phyloP scores from a whole-genome alignment of 352 stramenopile genomes.

The Peronosclerospora sorghi region DNA sequence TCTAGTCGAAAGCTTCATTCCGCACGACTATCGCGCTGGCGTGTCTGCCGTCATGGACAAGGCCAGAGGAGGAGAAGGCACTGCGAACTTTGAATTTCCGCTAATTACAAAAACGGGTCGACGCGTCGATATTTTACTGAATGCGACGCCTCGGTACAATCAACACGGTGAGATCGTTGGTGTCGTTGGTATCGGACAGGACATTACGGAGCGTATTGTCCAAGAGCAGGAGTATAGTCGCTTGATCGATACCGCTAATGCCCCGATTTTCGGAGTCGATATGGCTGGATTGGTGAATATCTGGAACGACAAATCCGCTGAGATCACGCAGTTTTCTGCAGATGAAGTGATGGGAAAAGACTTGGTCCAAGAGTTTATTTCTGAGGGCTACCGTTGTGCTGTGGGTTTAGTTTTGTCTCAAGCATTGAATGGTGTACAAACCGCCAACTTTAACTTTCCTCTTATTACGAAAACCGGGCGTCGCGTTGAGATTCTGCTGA shows the following conservation, averaged over 20 bases:
- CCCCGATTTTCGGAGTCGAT: slow-evolving; percentile 60
- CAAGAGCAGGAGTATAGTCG: slow-evolving; percentile 27
- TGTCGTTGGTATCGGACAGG: slow-evolving; percentile 38
- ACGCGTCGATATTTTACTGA: slow-evolving; percentile 47
- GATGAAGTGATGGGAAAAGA: slow-evolving; percentile 79
- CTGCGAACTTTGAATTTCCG: slow-evolving; percentile 77
- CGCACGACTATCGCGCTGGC: slow-evolving; percentile 20
- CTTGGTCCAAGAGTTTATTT: slow-evolving; percentile 87
- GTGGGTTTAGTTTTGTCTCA: slow-evolving; percentile 57
- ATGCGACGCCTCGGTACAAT: slow-evolving; percentile 52
- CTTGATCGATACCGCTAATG: slow-evolving; percentile 32
- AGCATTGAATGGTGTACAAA: slow-evolving; percentile 47
- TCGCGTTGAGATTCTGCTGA: slow-evolving; percentile 47
- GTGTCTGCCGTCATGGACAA: slow-evolving; percentile 24
- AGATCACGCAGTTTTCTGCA: slow-evolving; percentile 85
- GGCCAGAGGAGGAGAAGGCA: slow-evolving; percentile 34
- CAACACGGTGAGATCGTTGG: slow-evolving; percentile 43
- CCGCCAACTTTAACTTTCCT: slow-evolving; percentile 77
- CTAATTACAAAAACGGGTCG: slow-evolving; percentile 44
- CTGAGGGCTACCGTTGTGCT: slow-evolving; percentile 41
- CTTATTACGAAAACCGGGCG: slow-evolving; percentile 44
- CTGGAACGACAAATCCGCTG: slow-evolving; percentile 70
- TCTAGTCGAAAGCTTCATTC: slow-evolving; percentile 37
- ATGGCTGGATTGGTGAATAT: slow-evolving; percentile 40
- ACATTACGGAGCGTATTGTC: slow-evolving; percentile 38